Evolutionary conservation across 768 basidiomycete species (phyloP), one percentile per base, ranked within the genome.

Genomic region (Trametes cinnabarina): DNA sequence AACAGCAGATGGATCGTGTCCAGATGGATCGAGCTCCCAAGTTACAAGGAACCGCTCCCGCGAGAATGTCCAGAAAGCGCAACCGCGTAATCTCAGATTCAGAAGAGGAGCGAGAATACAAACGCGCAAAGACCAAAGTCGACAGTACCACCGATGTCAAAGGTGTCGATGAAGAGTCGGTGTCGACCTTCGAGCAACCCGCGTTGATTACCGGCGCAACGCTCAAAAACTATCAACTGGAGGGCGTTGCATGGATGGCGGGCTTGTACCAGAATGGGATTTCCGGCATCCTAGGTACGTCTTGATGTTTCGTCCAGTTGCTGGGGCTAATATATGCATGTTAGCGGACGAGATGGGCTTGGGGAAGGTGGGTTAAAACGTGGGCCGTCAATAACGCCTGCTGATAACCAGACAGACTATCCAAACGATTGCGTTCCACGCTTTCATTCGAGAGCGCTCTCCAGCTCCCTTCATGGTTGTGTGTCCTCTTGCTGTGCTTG

Each of bases 171-270:
- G 28, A 39, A 14, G 56, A 40, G 1, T 47, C 22, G 14, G 28
- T 48, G 23, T 14, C 26, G 48, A 35, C 63, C 25, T 88, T 90
- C 63, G 72, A 82, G 48, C 96, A 98, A 68, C 90, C 94, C 0
- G 71, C 78, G 2, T 73, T 94, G 17, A 76, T 99, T 39, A 93
- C 93, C 0, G 96, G 96, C 4, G 93, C 86, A 0, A 89, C 76
- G 55, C 72, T 98, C 60, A 93, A 94, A 67, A 82, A 87, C 32
- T 98, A 97, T 69, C 96, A 99, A 69, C 81, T 98, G 2, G 91
- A 94, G 49, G 96, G 96, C 0, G 82, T 97, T 15, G 90, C 95
- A 61, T 98, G 96, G 96, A 90, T 97, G 90, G 87, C 90, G 0
- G 86, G 86, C 11, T 73, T 97, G 15, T 87, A 92, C 69, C 82